phyloP scores from a whole-genome alignment of 371 early-diverging fungal genomes.

The Mortierella polycephala region DNA sequence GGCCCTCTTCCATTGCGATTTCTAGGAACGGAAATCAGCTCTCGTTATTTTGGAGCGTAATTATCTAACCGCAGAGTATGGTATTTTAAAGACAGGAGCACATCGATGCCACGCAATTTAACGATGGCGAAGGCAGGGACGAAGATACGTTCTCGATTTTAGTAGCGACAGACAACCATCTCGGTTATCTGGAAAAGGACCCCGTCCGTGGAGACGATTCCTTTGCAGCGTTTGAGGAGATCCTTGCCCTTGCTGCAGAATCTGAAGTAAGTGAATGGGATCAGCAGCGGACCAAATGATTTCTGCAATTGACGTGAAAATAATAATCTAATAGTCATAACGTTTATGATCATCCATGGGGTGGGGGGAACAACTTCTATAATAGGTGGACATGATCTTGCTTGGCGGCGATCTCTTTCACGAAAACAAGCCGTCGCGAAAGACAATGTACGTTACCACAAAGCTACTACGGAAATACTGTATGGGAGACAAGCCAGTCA shows the following conservation, averaged over 20 bases:
- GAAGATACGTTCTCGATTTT: slow-evolving; percentile 70
- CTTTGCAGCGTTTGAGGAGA: slow-evolving; percentile 95
- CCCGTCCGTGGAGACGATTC: slow-evolving; percentile 94
- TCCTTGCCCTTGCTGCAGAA: slow-evolving; percentile 81
- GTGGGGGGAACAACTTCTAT: background rate
- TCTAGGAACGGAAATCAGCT: too few relatives aligned
- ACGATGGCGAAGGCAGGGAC: slow-evolving; percentile 14
- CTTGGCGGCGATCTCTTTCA: slow-evolving; percentile 99
- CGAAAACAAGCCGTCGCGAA: slow-evolving; percentile 95
- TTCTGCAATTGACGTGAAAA: background rate
- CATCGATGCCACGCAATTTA: slow-evolving; percentile 13
- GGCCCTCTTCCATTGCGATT: too few relatives aligned
- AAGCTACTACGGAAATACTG: slow-evolving; percentile 84
- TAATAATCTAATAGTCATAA: background rate
- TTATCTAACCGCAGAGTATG: too few relatives aligned
- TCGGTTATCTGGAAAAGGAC: slow-evolving; percentile 97
- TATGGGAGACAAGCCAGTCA: slow-evolving; percentile 81
- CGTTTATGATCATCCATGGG: background rate
- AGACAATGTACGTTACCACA: slow-evolving; percentile 82
- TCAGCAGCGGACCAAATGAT: background rate
- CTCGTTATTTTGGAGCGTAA: too few relatives aligned
- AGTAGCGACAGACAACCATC: slow-evolving; percentile 97
- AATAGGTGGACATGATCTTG: slow-evolving; percentile 91
- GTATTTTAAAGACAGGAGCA: slow-evolving; percentile 7
- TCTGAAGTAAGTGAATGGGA: slow-evolving; percentile 57